phyloP scores from a whole-genome alignment of 352 stramenopile genomes.

The Blastocystis sp. region DNA sequence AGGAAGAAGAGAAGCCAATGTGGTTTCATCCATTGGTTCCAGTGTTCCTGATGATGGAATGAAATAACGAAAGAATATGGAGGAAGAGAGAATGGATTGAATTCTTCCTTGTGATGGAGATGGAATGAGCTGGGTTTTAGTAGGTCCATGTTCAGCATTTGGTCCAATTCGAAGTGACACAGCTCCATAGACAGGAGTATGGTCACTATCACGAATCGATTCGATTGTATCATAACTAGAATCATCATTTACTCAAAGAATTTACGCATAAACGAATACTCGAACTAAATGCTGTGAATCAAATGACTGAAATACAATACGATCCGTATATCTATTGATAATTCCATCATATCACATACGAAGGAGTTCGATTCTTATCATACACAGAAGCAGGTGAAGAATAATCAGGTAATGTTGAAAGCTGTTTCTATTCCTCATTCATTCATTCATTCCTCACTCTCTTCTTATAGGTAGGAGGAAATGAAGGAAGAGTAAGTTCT shows the following conservation, averaged over 20 bases:
- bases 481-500: conserved; percentile 30
- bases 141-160: conserved; percentile 1
- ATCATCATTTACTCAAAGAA: neutral
- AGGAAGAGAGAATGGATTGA: neutral
- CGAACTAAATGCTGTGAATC: neutral
- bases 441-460: neutral
- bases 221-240: conserved; percentile 24
- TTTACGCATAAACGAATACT: conserved; percentile 34
- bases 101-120: neutral
- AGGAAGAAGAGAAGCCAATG: neutral
- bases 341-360: neutral
- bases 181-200: conserved; percentile 21
- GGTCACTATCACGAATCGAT: conserved; percentile 8
- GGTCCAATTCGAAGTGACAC: conserved; percentile 25
- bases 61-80: neutral
- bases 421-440: conserved; percentile 27
- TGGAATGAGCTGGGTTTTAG: conserved; percentile 1
- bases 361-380: neutral
- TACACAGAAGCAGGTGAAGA: neutral
- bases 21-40: neutral
- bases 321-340: conserved; percentile 46
- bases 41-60: neutral
- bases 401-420: neutral
- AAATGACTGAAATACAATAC: conserved; percentile 29
- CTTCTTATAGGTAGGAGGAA: conserved; percentile 49